Base-by-base conservation (phyloP, 148 eudicot genomes). In the Rhododendron henanense region DNA sequence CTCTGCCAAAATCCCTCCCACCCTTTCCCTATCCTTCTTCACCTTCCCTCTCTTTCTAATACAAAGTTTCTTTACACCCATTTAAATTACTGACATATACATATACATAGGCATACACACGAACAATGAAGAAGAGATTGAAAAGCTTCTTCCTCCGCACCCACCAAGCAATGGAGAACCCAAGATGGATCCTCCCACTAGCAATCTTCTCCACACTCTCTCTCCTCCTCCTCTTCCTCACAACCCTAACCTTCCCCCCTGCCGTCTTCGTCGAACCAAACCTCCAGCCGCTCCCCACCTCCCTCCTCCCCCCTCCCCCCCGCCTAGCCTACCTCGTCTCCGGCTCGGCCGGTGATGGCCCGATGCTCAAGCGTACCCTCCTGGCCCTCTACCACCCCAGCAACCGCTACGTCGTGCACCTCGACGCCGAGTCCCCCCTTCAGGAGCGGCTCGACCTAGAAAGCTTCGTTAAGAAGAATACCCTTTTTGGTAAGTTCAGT, bases 301-400 rank as follows among this genome's bases (percentile, higher is more conserved):
- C 94, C 25, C 5, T 87, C 35, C 31, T 84, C 10, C 92, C 37
- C 2, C 93, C 94, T 0, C 94, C 92, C 5, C 99, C 99, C 1
- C 94, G 95, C 0, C 85, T 96, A 21, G 99, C 96, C 28, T 96
- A 94, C 90, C 91, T 94, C 75, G 85, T 96, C 6, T 96, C 99
- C 35, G 99, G 96, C 33, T 94, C 99, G 2, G 86, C 91, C 23
- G 94, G 95, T 1, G 99, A 96, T 67, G 94, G 93, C 28, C 5
- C 18, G 1, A 91, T 90, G 91, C 92, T 96, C 2, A 53, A 31
- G 21, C 86, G 99, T 15, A 94, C 99, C 0, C 92, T 96, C 4
- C 85, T 88, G 6, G 95, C 99, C 3, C 87, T 96, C 0, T 96
- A 94, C 87, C 99, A 96, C 61, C 99, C 99, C 0, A 84, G 41